Evolutionary conservation across 2,329 filamentous ascomycete species (phyloP), one percentile per base, ranked within the genome.

Genomic region (Verticillium alfalfae): DNA sequence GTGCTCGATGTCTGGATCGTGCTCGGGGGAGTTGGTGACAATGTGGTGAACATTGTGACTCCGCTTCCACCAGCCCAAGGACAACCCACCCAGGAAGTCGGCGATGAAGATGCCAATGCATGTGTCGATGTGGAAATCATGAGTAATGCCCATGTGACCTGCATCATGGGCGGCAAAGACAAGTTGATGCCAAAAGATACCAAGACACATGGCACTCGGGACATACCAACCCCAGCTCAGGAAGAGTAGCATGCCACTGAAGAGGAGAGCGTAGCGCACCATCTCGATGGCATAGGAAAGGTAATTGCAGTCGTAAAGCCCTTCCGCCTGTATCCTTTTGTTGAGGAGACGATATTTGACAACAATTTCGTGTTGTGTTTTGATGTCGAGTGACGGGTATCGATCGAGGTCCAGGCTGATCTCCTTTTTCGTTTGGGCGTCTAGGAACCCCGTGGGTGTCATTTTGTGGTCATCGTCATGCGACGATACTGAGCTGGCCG

Each of bases 41-140:
- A 98, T 93, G 71, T 98, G 94, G 72, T 98, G 94, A 9, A 97
- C 93, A 71, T 98, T 98, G 76, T 98, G 94, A 72, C 88, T 97
- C 64, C 87, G 84, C 77, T 98, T 98, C 94, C 95, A 99, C 95
- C 95, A 99, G 55, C 94, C 92, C 60, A 97, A 78, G 34, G 92
- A 97, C 38, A 99, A 77, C 0, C 95, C 95, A 41, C 95, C 95
- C 22, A 95, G 79, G 69, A 90, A 98, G 73, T 97, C 90, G 60
- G 93, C 93, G 69, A 97, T 90, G 66, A 96, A 78, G 70, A 98
- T 97, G 57, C 92, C 94, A 65, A 99, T 92, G 57, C 90, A 81
- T 1, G 89, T 90, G 74, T 99, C 95, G 41, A 87, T 76, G 58
- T 90, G 88, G 73, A 94, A 98, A 72, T 89, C 83, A 75, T 98